Base-by-base conservation (phyloP, 495 filamentous ascomycete species). In the Penicillium canescens region DNA sequence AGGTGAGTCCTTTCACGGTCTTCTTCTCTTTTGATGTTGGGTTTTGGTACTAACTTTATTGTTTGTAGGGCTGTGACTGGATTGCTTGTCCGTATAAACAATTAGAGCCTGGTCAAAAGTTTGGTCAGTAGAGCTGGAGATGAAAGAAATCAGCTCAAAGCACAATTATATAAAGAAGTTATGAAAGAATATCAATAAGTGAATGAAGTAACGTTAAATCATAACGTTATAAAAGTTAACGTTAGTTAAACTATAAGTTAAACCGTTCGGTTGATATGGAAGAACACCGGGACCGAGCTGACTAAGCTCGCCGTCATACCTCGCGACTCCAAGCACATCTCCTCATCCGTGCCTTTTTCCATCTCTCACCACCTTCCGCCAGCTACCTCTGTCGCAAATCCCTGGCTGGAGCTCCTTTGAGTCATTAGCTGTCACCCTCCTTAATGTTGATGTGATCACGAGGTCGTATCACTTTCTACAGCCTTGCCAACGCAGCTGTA, bases 31-130 rank as follows among this genome's bases (percentile, higher is more conserved):
- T 18, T 0, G 24, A 12, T 28, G 2, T 50, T 31, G 5, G 28
- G 12, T 36, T 12, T 18, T 42, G 12, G 8, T 56, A 23, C 42
- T 47, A 56, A 49, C 16, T 10, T 31, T 7, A 5, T 31, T 43
- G 8, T 18, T 0, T 21, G 6, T 37, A 60, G 55, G 64, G 64
- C 7, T 67, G 64, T 43, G 64, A 67, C 52, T 67, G 64, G 64
- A 43, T 60, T 52, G 64, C 64, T 34, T 67, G 64, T 46, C 59
- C 64, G 11, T 67, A 67, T 13, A 54, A 42, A 37, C 56, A 10
- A 8, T n/a, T 67, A 36, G 59, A 55, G 34, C 64, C 64, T 10
- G 64, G 64, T 3, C 53, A 67, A 47, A 60, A 57, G 26, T 67
- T 67, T 38, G 64, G 64, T 18, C 18, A 24, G n/a, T 51, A 43